Evolutionary conservation across 345 rosid genomes (phyloP).

Genomic region (Camelina hispida): DNA sequence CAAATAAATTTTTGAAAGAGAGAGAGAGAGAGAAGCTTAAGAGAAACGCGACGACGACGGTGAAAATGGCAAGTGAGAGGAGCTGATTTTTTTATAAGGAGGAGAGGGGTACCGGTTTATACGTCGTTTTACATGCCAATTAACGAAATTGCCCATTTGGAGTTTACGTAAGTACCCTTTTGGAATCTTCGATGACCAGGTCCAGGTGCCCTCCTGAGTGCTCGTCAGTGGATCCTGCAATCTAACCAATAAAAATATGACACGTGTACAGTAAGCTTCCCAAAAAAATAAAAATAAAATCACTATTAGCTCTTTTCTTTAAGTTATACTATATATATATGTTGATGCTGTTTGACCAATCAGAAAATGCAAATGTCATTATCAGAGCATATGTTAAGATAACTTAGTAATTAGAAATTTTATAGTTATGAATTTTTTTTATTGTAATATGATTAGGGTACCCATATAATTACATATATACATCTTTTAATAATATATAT

Average conservation of each 20-base stretch:
- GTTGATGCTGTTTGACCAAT: neutral
- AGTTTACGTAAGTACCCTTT: neutral
- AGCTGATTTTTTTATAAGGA: slow-evolving; percentile 14
- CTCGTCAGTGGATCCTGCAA: neutral
- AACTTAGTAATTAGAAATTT: no score
- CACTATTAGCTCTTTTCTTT: slow-evolving; percentile 2
- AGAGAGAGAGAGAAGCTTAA: slow-evolving; percentile 30
- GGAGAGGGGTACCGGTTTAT: slow-evolving; percentile 5
- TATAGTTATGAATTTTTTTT: no score
- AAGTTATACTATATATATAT: neutral
- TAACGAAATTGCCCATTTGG: neutral
- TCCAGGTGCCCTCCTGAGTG: neutral
- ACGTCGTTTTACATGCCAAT: slow-evolving; percentile 23
- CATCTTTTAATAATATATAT: no score
- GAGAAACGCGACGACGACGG: slow-evolving; percentile 30
- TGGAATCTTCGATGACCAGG: neutral
- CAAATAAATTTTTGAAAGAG: slow-evolving; percentile 21
- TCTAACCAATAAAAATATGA: neutral
- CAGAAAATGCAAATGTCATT: neutral
- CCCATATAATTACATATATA: no score
- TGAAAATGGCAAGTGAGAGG: neutral
- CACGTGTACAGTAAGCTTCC: neutral
- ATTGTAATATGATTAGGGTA: no score
- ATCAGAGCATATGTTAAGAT: neutral
- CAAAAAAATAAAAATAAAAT: no score